phyloP scores from a whole-genome alignment of 805 yeast genomes.

The Hanseniaspora occidentalis region DNA sequence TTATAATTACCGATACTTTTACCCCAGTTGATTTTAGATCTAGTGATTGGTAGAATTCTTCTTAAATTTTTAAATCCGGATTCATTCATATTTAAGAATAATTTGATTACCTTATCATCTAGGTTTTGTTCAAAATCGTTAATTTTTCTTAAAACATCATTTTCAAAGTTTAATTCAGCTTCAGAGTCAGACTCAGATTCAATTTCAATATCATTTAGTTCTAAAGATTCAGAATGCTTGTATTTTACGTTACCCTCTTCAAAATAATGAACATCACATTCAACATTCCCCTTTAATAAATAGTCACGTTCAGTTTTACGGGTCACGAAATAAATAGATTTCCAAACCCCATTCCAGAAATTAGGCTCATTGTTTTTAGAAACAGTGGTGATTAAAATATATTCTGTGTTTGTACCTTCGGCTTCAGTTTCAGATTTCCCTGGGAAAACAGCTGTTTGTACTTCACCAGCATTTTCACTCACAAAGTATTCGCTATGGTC shows the following conservation, averaged over 20 bases:
- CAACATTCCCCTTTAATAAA: conserved; percentile 39
- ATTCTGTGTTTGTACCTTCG: conserved; percentile 13
- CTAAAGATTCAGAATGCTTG: conserved; percentile 31
- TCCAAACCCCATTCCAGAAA: conserved; percentile 87
- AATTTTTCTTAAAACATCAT: conserved; percentile 26
- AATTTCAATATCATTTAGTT: conserved; percentile 13
- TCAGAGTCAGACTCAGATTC: no score
- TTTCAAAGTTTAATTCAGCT: no score
- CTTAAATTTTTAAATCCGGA: conserved; percentile 71
- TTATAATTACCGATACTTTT: conserved; percentile 82
- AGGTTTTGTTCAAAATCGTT: conserved; percentile 50
- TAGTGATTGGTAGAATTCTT: conserved; percentile 83
- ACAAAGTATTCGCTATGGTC: conserved; percentile 35
- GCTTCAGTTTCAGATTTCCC: conserved; percentile 1
- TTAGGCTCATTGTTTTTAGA: conserved; percentile 61
- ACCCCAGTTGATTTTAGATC: conserved; percentile 92
- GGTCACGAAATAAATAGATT: conserved; percentile 42
- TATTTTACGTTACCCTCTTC: conserved; percentile 94
- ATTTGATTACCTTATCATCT: conserved; percentile 46
- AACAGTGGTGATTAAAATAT: conserved; percentile 49
- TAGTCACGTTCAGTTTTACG: conserved; percentile 20
- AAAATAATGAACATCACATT: conserved; percentile 75
- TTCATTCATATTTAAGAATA: conserved; percentile 66
- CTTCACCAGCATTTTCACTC: conserved; percentile 55
- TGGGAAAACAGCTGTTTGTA: conserved; percentile 32